Percentiles rank a stretch among this genome's conserved stretches.
These are phyloP conservation scores for Colletotrichum orbiculare DNA, from an alignment of 2,329 filamentous ascomycete genomes.

Conservation along the genomic window DNA sequence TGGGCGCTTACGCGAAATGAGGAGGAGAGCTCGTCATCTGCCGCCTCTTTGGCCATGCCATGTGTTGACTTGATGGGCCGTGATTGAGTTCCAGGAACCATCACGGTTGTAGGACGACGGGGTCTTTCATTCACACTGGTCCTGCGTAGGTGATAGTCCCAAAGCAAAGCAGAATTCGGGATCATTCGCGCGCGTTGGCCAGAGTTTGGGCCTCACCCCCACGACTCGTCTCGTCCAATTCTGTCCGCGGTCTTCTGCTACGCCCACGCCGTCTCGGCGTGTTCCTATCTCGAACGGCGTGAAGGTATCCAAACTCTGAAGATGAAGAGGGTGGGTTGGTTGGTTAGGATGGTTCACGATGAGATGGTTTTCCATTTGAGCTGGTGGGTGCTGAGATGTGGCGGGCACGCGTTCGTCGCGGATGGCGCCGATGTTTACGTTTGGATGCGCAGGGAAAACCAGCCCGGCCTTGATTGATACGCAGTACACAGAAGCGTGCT, in stretches of 20 bases:
- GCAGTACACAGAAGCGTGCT: not conserved
- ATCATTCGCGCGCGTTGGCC: not conserved
- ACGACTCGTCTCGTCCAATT: slow-evolving; percentile 32
- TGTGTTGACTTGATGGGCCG: slow-evolving; percentile 3
- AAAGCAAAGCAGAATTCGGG: not conserved
- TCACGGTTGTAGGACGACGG: slow-evolving; percentile 16
- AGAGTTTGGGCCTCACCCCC: slow-evolving; percentile 21
- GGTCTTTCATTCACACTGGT: slow-evolving; percentile 4
- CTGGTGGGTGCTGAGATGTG: slow-evolving; percentile 1
- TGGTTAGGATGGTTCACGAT: not conserved
- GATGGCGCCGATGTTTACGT: slow-evolving; percentile 28
- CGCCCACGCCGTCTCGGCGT: slow-evolving; percentile 35
- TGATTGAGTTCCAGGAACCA: slow-evolving; percentile 30
- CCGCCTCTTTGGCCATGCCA: not conserved
- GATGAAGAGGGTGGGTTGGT: not conserved
- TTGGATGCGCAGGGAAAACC: not conserved
- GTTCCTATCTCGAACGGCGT: slow-evolving; percentile 30
- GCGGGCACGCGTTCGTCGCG: slow-evolving; percentile 34
- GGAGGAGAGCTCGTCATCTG: slow-evolving; percentile 24
- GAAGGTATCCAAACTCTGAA: slow-evolving; percentile 30
- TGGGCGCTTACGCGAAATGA: slow-evolving; percentile 23
- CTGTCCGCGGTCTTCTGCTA: slow-evolving; percentile 6
- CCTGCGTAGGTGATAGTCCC: not conserved
- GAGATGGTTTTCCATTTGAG: slow-evolving; percentile 4
- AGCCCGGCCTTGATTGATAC: slow-evolving; percentile 3